Evolutionary conservation across 192 early-diverging fungal species (phyloP), one percentile per base, ranked within the genome.

Genomic region (Coemansia sp.): DNA sequence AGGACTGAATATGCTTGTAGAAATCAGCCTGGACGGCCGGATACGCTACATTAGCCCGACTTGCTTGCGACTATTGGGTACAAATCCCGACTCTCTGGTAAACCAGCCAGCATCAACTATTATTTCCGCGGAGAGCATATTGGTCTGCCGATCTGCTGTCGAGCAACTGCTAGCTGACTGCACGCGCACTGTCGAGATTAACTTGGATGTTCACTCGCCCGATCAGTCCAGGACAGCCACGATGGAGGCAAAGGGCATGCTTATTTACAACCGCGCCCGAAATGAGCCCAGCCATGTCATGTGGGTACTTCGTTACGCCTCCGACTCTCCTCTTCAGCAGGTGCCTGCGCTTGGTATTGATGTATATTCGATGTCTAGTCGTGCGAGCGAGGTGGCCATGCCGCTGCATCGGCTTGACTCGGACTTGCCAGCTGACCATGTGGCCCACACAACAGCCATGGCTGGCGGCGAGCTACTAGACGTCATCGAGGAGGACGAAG

Each of bases 31-130:
- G 29, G 71, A 74, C 4, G 71, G 65, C 15, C 64, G 60, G 19
- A 67, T 74, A 6, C 59, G 71, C 21, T 74, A 74, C 13, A 63
- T 74, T 35, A 74, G 71, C 26, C 71, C 71, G 1, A 58, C 64
- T 3, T 60, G 71, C 15, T 60, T 35, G 32, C 59, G 40, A 1
- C 52, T 74, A 4, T 40, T 74, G 5, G 71, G 60, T 2, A 43
- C 56, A 1, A 53, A 56, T 31, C 60, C 65, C 11, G 60, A 58
- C 3, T 32, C 42, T 4, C 45, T 74, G 42, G 35, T 63, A 18
- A 56, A 56, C 22, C 52, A 60, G 60, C 71, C 65, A 22, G 65
- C 58, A 8, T 42, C 55, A 21, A 47, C 54, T 1, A 56, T 74
- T 30, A 63, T 74, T 42, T 56, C 55, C 14, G 21, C 40, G 13